phyloP scores from a whole-genome alignment of 169 alveolate genomes.

The Eimeria necatrix region DNA sequence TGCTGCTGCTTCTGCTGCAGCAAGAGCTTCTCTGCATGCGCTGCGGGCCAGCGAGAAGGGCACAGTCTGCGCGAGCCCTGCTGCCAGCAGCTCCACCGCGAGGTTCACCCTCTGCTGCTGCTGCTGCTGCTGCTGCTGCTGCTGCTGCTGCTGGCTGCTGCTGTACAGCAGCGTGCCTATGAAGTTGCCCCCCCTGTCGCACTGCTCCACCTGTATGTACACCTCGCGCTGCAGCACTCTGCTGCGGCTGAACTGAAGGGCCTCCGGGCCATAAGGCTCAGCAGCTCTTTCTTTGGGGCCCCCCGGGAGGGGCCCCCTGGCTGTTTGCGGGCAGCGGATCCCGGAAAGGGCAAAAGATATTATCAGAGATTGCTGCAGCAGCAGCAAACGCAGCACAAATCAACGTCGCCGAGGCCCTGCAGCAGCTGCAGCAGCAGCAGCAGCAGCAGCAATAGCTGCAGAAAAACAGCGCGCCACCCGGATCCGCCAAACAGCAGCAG shows the following conservation, averaged over 20 bases:
- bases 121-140: not conserved
- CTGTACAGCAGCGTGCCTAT: constrained; percentile 37
- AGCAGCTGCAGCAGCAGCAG: not conserved
- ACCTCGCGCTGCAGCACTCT: constrained; percentile 74
- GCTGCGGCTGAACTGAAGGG: not conserved
- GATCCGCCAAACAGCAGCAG: too few species aligned
- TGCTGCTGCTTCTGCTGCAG: constrained; percentile 46
- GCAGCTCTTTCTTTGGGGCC: constrained; percentile 7
- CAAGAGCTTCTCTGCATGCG: constrained; percentile 15
- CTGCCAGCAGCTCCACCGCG: constrained; percentile 69
- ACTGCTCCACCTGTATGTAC: constrained; percentile 32
- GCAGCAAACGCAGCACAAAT: not conserved
- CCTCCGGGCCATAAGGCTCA: constrained; percentile 71
- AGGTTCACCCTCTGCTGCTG: not conserved
- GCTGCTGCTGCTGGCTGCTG: not conserved
- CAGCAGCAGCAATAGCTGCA: not conserved
- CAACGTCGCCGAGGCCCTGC: not conserved
- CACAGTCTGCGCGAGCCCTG: constrained; percentile 53
- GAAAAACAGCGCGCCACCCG: not conserved
- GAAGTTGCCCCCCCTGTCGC: constrained; percentile 74
- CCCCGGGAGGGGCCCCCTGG: not conserved
- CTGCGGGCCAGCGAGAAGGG: constrained; percentile 42
- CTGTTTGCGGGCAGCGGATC: constrained; percentile 68
- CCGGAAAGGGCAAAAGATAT: constrained; percentile 43
- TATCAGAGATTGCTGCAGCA: constrained; percentile 43